Conservation (phyloP, 345 rosid species). For the Ceriops decandra region DNA sequence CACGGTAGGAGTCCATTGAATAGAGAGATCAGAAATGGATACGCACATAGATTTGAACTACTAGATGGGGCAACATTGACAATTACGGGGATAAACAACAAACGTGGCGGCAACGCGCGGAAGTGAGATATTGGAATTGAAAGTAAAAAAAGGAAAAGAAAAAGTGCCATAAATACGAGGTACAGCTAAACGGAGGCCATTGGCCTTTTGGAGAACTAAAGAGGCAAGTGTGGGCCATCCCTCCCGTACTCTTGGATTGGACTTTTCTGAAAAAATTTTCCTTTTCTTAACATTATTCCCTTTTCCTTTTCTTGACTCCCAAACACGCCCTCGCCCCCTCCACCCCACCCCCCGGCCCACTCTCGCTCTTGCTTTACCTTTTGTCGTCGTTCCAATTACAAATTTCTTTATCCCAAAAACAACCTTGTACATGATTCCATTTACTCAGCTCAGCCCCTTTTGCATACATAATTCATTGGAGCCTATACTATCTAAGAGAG, state of each 20-base stretch:
- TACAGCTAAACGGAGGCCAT: conserved; percentile 36
- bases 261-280: conserved; percentile 78
- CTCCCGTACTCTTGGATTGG: conserved; percentile 92
- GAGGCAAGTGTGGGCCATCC: conserved; percentile 48
- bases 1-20: no score
- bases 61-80: neutral
- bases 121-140: conserved; percentile 11
- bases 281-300: conserved; percentile 74
- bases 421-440: neutral
- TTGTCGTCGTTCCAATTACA: neutral
- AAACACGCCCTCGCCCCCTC: neutral
- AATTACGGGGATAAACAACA: neutral
- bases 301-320: conserved; percentile 52
- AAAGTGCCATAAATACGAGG: conserved; percentile 41
- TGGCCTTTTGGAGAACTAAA: conserved; percentile 43
- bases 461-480: no score
- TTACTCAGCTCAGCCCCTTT: neutral
- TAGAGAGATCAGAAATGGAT: no score
- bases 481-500: no score
- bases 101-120: conserved; percentile 18
- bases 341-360: neutral
- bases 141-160: no score
- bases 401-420: neutral
- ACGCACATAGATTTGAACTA: no score
- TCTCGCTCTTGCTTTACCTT: neutral